Base-by-base conservation (phyloP, 257 asterid genomes). In the Fraxinus quadrangulata region DNA sequence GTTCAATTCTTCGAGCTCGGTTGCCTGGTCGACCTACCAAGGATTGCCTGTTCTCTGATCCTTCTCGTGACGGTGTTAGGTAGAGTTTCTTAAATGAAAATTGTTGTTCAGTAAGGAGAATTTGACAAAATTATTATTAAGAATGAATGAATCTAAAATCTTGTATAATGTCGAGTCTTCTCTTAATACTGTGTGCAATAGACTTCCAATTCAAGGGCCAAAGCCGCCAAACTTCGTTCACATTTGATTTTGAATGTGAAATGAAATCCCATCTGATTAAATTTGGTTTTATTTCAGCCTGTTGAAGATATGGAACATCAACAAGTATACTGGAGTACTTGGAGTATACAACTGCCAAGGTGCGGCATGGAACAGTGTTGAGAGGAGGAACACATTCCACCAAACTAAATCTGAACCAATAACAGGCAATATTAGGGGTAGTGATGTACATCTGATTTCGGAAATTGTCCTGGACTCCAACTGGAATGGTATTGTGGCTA, bases 261-360 rank as follows among this genome's bases (percentile, higher is more conserved):
- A 31, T 31, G 34, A 37, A 39, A 39, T 8, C 45, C 42, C 42
- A 37, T 10, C 85, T 85, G 67, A 89, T 10, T 2, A 39, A 26
- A 5, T 17, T 2, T 78, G 70, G 59, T 47, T 77, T 14, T 51
- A 19, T 81, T 80, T 80, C 89, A 93, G 98, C 86, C 72, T 91
- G 77, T 73, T 93, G 80, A 93, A 93, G 89, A 92, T 93, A 77
- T 93, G 98, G 98, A 93, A 92, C 91, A 87, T 92, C 90, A 93
- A 93, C 92, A 93, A 92, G 75, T 81, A 83, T 86, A 90, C 90
- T 23, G 97, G 96, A 67, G 90, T 90, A 0, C 91, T 93, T 5
- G 98, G 97, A 17, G 90, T 89, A 23, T 93, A 91, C 90, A 93
- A 93, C 79, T 93, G 97, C 82, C 98, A 92, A 79, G 98, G 98